Base-by-base conservation (phyloP, 352 stramenopile genomes). In the Aphanomyces astaci region DNA sequence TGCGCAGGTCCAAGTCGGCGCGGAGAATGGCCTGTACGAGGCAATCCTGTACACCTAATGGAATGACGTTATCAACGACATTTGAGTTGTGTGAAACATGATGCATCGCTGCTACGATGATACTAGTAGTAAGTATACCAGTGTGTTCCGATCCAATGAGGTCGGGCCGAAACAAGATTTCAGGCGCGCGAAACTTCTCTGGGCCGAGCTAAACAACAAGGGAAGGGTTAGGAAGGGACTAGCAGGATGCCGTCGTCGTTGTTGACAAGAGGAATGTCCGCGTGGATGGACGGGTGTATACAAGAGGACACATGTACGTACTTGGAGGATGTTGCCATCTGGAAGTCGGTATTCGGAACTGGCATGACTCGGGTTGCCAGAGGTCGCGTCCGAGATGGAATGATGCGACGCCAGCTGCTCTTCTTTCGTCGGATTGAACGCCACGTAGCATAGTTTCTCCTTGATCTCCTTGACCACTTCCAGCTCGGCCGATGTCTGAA, bases 1-100 rank as follows among this genome's bases (percentile, higher is more conserved):
- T 95, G 13, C 96, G 89, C 71, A 98, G 89, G 71, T 99, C 96
- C 73, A 98, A 88, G 76, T 98, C 95, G 76, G 92, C 98, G 80
- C 97, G 98, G 88, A 98, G 98, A 73, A 99, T 98, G 36, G 92
- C 89, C 67, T 97, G 84, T 63, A 94, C 86, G 39, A 94, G 76
- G 72, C 86, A 92, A 66, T 94, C 87, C 71, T 94, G 89, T 33
- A 97, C 80, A 48, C 89, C 89, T 68, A 75, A 57, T 32, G 60
- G 36, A 24, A 30, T 0, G 48, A 25, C 17, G 2, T 39, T 54
- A 4, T 55, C 39, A 22, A 57, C 33, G 17, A 39, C 30, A 49
- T 13, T 1, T 19, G 24, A 51, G 49, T 15, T 19, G 9, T n/a
- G 22, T 43, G 15, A 5, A n/a, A n/a, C n/a, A n/a, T n/a, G n/a